Base-by-base conservation (phyloP, 192 early-diverging fungal species). In the Thoreauomyces humboldtii region DNA sequence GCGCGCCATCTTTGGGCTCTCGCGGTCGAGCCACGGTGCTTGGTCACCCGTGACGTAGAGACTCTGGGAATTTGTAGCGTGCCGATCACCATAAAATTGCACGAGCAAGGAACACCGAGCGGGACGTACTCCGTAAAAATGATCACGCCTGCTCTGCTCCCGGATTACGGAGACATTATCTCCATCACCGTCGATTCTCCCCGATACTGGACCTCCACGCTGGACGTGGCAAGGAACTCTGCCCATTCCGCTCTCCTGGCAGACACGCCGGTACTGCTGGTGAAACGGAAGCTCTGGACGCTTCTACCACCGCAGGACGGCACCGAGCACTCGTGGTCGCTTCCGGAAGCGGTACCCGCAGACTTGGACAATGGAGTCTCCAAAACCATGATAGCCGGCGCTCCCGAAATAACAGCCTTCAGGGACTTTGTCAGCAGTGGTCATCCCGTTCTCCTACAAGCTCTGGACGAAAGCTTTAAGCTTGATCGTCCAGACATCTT, bases 1-100 rank as follows among this genome's bases (percentile, higher is more conserved):
- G 65, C 75, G n/a, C 73, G 92, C 29, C 89, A 92, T 70, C 58
- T 94, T 35, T 94, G 92, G 92, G 84, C 81, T 9, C 60, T 94
- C 28, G 90, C 91, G 6, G 74, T 86, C 1, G 89, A 90, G 25
- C 68, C 65, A 9, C 69, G 91, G 41, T 89, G 86, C 62, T 69
- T 94, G 12, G 77, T 90, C 36, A 74, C 88, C 0, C 65, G 86
- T n/a, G 88, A 94, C 53, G 79, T 80, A 12, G 76, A 77, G 14
- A 86, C 76, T 0, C 61, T 78, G 2, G 60, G 71, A 22, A 74
- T 75, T 3, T 86, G 81, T 51, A 67, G 70, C 7, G 70, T 89
- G 0, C 87, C 90, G 1, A 54, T 92, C n/a, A 48, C 43, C 55
- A 55, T 78, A 28, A 59, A 28, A 41, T 35, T 31, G 38, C 12